Conservation (phyloP, 441 rosid species). For the Dalechampia spathulata region DNA sequence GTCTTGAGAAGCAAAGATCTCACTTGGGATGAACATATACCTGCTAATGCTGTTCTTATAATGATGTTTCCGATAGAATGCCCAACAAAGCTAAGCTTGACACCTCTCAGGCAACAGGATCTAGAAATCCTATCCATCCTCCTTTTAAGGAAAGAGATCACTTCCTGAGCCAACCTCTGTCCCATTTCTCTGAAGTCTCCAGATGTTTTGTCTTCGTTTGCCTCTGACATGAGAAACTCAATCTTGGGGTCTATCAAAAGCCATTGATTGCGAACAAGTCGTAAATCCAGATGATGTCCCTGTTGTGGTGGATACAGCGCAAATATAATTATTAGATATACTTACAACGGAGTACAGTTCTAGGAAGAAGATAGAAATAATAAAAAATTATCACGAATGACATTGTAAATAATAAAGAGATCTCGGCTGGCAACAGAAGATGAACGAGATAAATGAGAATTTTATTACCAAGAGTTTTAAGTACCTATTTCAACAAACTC, state of each 20-base stretch:
- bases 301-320: neutral
- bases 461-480: no score
- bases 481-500: no score
- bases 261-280: conserved; percentile 95
- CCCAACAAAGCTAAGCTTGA: conserved; percentile 92
- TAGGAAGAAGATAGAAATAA: no score
- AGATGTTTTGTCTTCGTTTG: conserved; percentile 74
- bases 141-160: conserved; percentile 60
- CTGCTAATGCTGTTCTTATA: conserved; percentile 77
- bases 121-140: conserved; percentile 69
- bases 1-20: no score
- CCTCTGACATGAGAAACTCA: conserved; percentile 92
- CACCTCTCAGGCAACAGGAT: conserved; percentile 38
- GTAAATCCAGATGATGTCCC: conserved; percentile 74
- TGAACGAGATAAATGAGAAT: no score
- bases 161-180: conserved; percentile 78
- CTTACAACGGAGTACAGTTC: neutral
- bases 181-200: conserved; percentile 97
- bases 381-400: no score
- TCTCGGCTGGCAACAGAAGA: no score
- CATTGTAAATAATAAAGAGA: no score
- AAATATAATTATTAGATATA: no score
- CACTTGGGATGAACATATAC: conserved; percentile 23
- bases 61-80: conserved; percentile 94
- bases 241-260: conserved; percentile 83